Evolutionary conservation across 495 filamentous ascomycete genomes (phyloP).

Genomic region (Annulohypoxylon moriforme): DNA sequence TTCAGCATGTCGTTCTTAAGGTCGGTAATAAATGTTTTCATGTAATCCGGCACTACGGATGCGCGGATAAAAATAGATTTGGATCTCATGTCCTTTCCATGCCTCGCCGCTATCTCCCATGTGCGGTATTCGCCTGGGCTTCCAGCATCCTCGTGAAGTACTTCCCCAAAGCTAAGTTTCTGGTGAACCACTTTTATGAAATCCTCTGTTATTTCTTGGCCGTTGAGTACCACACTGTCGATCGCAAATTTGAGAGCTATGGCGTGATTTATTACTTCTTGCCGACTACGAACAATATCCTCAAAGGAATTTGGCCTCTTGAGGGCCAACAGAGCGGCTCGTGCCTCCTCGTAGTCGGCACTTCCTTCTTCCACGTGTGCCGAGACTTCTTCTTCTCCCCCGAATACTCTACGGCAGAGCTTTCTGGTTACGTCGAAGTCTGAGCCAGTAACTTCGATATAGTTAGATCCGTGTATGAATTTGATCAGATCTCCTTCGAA

Average conservation of each 20-base stretch:
- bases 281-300: constrained; percentile 39
- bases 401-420: constrained; percentile 33
- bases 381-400: constrained; percentile 11
- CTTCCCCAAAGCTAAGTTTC: constrained; percentile 39
- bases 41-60: constrained; percentile 44
- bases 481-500: constrained; percentile 26
- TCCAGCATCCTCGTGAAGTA: constrained; percentile 33
- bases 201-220: constrained; percentile 43
- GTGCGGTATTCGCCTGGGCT: constrained; percentile 36
- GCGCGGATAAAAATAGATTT: constrained; percentile 45
- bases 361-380: constrained; percentile 23
- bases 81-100: constrained; percentile 43
- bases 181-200: constrained; percentile 49
- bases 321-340: not conserved
- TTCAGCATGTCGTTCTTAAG: constrained; percentile 34
- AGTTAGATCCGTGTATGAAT: constrained; percentile 48
- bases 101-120: constrained; percentile 40
- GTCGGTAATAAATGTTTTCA: constrained; percentile 48
- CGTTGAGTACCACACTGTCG: constrained; percentile 36
- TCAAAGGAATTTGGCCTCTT: constrained; percentile 16
- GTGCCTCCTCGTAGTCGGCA: constrained; percentile 27
- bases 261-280: constrained; percentile 53
- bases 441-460: constrained; percentile 44
- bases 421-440: constrained; percentile 36
- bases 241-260: constrained; percentile 48